Conservation (phyloP, 2,329 filamentous ascomycete species). For the Chrysoporthe puriensis region DNA sequence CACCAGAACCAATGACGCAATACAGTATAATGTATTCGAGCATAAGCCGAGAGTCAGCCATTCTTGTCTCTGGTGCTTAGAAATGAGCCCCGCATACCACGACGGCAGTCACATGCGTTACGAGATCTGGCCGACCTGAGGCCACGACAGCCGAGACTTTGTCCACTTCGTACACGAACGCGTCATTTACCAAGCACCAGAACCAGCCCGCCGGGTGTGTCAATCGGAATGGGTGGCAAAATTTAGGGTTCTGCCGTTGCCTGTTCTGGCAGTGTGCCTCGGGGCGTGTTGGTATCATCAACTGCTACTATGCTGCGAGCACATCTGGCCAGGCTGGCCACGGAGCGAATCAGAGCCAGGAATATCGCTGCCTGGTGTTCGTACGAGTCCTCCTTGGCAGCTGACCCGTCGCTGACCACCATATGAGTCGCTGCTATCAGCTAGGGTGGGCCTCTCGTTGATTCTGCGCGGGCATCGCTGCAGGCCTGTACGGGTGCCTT, state of each 20-base stretch:
- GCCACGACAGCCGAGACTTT: background rate
- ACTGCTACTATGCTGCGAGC: background rate
- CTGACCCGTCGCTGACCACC: background rate
- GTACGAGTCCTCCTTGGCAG: background rate
- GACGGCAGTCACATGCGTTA: background rate
- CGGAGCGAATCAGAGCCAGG: background rate
- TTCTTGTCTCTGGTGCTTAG: background rate
- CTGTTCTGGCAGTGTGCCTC: background rate
- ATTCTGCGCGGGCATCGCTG: background rate
- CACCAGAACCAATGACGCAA: background rate
- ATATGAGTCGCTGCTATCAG: constrained; percentile 3
- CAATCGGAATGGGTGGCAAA: background rate
- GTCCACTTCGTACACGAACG: background rate
- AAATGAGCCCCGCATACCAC: background rate
- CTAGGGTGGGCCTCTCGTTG: background rate
- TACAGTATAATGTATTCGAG: background rate
- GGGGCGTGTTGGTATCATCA: background rate
- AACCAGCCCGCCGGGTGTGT: background rate
- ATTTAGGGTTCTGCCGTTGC: background rate
- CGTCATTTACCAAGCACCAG: background rate
- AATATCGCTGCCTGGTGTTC: background rate
- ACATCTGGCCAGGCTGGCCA: background rate
- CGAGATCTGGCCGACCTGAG: background rate
- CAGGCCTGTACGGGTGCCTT: background rate
- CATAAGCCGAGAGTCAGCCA: background rate